Conservation (phyloP, 805 yeast species). For the Zygoascus ofunaensis region DNA sequence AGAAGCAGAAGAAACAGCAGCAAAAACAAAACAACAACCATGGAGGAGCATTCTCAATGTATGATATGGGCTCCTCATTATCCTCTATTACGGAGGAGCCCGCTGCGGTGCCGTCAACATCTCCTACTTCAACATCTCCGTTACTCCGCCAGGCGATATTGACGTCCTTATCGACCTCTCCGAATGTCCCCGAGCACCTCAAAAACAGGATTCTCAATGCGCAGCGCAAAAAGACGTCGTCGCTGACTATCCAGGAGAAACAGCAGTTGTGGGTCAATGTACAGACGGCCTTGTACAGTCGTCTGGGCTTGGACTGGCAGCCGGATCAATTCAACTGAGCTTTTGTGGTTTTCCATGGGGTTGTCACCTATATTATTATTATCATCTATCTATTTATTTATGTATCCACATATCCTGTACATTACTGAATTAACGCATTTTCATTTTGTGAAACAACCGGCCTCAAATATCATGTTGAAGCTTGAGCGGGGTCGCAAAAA, state of each 20-base stretch:
- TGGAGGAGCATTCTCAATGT: conserved; percentile 4
- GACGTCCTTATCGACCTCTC: conserved; percentile 22
- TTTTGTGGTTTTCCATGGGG: neutral
- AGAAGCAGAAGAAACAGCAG: conserved; percentile 12
- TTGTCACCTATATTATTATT: neutral
- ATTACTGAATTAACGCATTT: neutral
- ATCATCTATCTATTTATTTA: neutral
- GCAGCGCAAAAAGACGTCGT: conserved; percentile 14
- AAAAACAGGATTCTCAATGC: neutral
- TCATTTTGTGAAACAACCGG: no score
- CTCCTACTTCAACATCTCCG: conserved; percentile 14
- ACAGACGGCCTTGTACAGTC: conserved; percentile 48
- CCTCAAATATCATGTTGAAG: no score
- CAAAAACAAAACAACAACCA: neutral
- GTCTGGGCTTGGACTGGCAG: conserved; percentile 53
- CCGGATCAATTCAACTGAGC: conserved; percentile 23
- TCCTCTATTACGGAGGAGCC: no score
- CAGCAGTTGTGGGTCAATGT: conserved; percentile 54
- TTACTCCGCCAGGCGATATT: conserved; percentile 29
- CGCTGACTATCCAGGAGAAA: conserved; percentile 47
- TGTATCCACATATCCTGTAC: neutral
- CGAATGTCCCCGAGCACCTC: conserved; percentile 6
- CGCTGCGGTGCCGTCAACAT: conserved; percentile 1
- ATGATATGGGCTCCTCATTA: neutral
- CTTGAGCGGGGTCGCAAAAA: no score